These are phyloP conservation scores for Cryptosporidium ubiquitum DNA, from an alignment of 169 alveolate genomes.

Conservation along the genomic window DNA sequence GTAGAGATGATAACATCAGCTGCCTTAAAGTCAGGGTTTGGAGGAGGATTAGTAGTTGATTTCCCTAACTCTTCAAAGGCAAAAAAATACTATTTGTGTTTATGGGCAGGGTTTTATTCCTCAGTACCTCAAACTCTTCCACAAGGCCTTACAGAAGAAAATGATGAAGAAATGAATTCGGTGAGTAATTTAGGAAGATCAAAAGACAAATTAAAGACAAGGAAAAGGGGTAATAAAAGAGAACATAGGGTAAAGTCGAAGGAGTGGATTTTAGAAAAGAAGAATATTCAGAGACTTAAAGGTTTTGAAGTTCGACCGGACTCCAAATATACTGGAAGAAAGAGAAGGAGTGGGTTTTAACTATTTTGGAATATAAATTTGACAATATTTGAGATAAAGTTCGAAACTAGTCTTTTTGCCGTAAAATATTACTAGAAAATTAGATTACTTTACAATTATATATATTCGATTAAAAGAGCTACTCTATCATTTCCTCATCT, in stretches of 20 bases:
- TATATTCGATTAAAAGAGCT: background rate
- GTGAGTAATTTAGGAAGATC: slow-evolving; percentile 56
- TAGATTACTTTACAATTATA: background rate
- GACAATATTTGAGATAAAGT: background rate
- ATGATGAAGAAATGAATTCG: slow-evolving; percentile 71
- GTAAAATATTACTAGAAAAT: background rate
- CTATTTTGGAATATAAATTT: background rate
- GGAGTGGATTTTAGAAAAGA: slow-evolving; percentile 92
- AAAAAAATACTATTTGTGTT: slow-evolving; percentile 93
- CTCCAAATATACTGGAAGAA: slow-evolving; percentile 95
- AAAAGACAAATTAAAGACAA: slow-evolving; percentile 11
- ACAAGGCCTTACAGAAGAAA: slow-evolving; percentile 78
- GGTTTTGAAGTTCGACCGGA: slow-evolving; percentile 93
- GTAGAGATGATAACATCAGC: slow-evolving; percentile 92
- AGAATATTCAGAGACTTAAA: slow-evolving; percentile 90
- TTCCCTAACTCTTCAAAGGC: slow-evolving; percentile 96
- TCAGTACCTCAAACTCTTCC: slow-evolving; percentile 78
- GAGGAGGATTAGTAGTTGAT: slow-evolving; percentile 96
- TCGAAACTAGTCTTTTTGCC: background rate
- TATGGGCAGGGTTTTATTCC: slow-evolving; percentile 89
- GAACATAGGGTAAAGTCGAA: slow-evolving; percentile 79
- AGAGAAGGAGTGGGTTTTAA: slow-evolving; percentile 86
- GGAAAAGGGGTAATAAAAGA: slow-evolving; percentile 40
- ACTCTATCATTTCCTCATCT: background rate
- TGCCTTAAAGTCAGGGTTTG: slow-evolving; percentile 93